These are phyloP conservation scores for Venustampulla echinocandica DNA, from an alignment of 495 filamentous ascomycete genomes.

Conservation along the genomic window DNA sequence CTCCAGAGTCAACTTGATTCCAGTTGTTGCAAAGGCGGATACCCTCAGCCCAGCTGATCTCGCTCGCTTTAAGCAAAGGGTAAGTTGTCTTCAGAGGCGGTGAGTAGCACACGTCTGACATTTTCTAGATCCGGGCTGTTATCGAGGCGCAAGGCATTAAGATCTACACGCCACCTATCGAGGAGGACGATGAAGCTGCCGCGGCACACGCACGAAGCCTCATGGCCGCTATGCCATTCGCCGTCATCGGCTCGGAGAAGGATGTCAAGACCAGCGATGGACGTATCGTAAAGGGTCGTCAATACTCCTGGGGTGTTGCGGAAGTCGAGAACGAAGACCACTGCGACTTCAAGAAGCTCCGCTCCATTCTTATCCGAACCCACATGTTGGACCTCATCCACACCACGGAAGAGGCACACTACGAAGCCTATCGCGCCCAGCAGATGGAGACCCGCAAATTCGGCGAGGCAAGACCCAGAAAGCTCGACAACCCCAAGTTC, in stretches of 20 bases:
- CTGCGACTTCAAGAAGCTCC: conserved; percentile 99
- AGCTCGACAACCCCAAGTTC: conserved; percentile 99
- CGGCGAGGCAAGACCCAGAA: conserved; percentile 90
- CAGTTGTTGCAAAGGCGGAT: conserved; percentile 96
- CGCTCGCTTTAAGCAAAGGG: conserved; percentile 85
- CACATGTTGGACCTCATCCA: conserved; percentile 99
- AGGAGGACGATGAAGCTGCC: conserved; percentile 96
- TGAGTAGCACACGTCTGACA: neutral
- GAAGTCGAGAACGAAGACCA: conserved; percentile 99
- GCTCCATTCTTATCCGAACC: conserved; percentile 97
- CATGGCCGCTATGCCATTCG: conserved; percentile 96
- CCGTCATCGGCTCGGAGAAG: conserved; percentile 97
- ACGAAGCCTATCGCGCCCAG: conserved; percentile 96
- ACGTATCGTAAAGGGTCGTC: conserved; percentile 94
- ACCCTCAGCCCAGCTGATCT: conserved; percentile 90
- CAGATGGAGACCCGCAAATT: conserved; percentile 99
- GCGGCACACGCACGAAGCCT: conserved; percentile 87
- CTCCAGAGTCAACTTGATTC: conserved; percentile 95
- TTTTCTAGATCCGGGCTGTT: conserved; percentile 72
- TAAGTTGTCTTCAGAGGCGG: conserved; percentile 29
- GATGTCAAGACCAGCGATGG: conserved; percentile 94
- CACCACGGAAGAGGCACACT: conserved; percentile 97
- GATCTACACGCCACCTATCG: conserved; percentile 94
- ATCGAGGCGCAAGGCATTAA: conserved; percentile 98
- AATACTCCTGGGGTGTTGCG: conserved; percentile 98